These are phyloP conservation scores for Cladosporium sp. DNA, from an alignment of 2,329 filamentous ascomycete genomes.

Conservation along the genomic window DNA sequence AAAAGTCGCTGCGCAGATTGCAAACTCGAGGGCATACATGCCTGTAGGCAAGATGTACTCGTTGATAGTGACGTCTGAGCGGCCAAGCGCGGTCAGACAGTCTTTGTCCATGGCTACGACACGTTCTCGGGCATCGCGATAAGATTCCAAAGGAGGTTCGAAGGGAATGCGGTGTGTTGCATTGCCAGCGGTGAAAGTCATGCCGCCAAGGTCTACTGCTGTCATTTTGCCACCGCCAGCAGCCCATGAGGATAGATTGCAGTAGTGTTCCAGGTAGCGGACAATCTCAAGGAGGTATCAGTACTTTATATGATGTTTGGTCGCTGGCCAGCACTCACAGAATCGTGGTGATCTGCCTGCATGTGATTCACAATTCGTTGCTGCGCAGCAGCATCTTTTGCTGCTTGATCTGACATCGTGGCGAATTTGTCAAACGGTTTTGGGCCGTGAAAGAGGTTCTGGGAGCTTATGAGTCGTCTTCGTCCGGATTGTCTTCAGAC, in stretches of 20 bases:
- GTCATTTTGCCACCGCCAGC: slow-evolving; percentile 58
- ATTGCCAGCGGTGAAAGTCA: slow-evolving; percentile 57
- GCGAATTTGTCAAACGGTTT: neutral
- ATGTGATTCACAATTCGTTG: slow-evolving; percentile 73
- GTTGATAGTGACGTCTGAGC: slow-evolving; percentile 53
- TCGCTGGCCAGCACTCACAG: neutral
- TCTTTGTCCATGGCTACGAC: slow-evolving; percentile 69
- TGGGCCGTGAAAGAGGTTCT: too few species aligned
- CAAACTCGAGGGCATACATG: slow-evolving; percentile 52
- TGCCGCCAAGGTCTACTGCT: slow-evolving; percentile 60
- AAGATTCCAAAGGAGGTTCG: slow-evolving; percentile 64
- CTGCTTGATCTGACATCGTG: slow-evolving; percentile 21
- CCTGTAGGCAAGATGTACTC: slow-evolving; percentile 50
- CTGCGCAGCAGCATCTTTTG: slow-evolving; percentile 47
- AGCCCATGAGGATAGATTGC: slow-evolving; percentile 51
- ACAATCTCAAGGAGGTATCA: slow-evolving; percentile 43
- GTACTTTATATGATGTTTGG: neutral
- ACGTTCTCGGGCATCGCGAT: slow-evolving; percentile 63
- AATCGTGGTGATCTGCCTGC: slow-evolving; percentile 72
- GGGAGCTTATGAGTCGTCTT: too few species aligned
- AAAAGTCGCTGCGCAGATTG: slow-evolving; percentile 53
- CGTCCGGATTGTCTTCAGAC: too few species aligned
- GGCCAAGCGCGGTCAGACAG: slow-evolving; percentile 52
- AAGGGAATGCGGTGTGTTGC: slow-evolving; percentile 55
- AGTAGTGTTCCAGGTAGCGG: slow-evolving; percentile 73